Evolutionary conservation across 148 eudicot species (phyloP).

Genomic region (Fallopia convolvulus): DNA sequence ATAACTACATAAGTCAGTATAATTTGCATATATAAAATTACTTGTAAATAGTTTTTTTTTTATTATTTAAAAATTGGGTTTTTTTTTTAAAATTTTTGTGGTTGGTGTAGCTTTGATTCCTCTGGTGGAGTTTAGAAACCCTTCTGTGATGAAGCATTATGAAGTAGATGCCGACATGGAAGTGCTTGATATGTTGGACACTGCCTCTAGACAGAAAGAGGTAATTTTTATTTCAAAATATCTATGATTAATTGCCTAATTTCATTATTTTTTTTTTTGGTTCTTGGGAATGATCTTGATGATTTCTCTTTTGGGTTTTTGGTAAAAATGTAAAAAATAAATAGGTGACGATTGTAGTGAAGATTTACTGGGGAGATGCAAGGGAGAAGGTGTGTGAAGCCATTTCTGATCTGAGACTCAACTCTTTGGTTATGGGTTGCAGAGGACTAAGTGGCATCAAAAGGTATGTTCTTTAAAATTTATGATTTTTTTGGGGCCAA

Average conservation of each 20-base stretch:
- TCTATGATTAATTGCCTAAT: neutral
- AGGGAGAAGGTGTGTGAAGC: conserved; percentile 75
- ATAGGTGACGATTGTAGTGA: conserved; percentile 52
- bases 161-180: conserved; percentile 49
- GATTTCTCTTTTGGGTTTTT: neutral
- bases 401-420: conserved; percentile 54
- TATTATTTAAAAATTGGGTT: neutral
- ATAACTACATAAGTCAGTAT: no score
- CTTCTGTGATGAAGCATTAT: conserved; percentile 64
- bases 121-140: conserved; percentile 66
- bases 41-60: neutral
- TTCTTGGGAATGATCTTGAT: neutral
- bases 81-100: neutral
- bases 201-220: conserved; percentile 72
- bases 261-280: neutral
- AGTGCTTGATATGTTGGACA: conserved; percentile 70
- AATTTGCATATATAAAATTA: no score
- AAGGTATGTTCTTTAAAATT: conserved; percentile 23
- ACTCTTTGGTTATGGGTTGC: conserved; percentile 84
- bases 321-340: neutral
- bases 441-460: conserved; percentile 61
- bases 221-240: conserved; percentile 15
- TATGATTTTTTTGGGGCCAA: no score
- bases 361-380: conserved; percentile 89
- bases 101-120: conserved; percentile 65